Conservation (phyloP, 2,329 filamentous ascomycete genomes). For the Didymella glomerata region DNA sequence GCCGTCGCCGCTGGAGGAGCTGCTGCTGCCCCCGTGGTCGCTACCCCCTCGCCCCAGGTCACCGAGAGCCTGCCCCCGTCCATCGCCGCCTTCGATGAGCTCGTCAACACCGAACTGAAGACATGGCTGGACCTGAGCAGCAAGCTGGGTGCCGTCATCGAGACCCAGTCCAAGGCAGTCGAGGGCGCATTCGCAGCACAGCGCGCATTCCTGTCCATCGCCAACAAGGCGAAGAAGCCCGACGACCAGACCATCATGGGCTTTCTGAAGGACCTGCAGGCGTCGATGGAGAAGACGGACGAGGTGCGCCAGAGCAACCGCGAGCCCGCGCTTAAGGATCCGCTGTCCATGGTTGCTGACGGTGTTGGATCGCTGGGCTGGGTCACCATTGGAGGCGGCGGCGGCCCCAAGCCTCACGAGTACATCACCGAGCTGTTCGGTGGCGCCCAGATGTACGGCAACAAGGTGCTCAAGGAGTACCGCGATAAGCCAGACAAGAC, state of each 20-base stretch:
- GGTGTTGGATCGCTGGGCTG: constrained; percentile 89
- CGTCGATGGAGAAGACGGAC: constrained; percentile 78
- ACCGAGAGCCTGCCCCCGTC: constrained; percentile 61
- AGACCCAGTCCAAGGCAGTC: constrained; percentile 71
- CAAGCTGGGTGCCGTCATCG: constrained; percentile 78
- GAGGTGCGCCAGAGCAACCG: constrained; percentile 85
- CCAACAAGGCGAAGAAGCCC: constrained; percentile 92
- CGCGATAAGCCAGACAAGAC: constrained; percentile 79
- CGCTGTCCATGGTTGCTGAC: constrained; percentile 87
- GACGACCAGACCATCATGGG: constrained; percentile 76
- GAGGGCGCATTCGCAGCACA: constrained; percentile 79
- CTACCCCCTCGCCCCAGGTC: constrained; percentile 47
- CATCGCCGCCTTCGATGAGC: constrained; percentile 86
- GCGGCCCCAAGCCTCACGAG: constrained; percentile 75
- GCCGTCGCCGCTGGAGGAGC: constrained; percentile 41
- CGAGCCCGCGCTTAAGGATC: constrained; percentile 76
- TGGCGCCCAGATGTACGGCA: constrained; percentile 91
- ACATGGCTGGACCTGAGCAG: constrained; percentile 81
- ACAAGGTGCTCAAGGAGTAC: constrained; percentile 88
- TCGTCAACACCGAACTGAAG: constrained; percentile 77
- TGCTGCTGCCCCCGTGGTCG: constrained; percentile 39
- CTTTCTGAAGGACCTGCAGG: constrained; percentile 86
- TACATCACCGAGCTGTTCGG: constrained; percentile 84
- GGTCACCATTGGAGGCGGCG: constrained; percentile 75
- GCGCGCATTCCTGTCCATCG: constrained; percentile 85